Percentiles rank a stretch among this genome's conserved stretches.
These are phyloP conservation scores for Scytalidium lignicola DNA, from an alignment of 2,329 filamentous ascomycete species.

Conservation along the genomic window DNA sequence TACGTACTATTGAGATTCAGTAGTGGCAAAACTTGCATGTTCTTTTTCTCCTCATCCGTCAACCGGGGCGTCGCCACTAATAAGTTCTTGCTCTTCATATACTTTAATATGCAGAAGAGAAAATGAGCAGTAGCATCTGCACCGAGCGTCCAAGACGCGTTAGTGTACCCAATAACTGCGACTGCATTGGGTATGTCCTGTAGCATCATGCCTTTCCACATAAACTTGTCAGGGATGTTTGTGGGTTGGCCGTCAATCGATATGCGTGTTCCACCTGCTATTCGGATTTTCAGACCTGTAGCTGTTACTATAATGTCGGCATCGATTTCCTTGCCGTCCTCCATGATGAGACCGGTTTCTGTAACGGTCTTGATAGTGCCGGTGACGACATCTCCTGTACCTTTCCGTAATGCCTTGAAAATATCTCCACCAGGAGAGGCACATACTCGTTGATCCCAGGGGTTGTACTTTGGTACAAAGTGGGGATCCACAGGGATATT, in stretches of 20 bases:
- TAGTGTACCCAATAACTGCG: slow-evolving; percentile 57
- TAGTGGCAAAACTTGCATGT: slow-evolving; percentile 6
- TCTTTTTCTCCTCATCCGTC: slow-evolving; percentile 32
- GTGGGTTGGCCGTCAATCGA: slow-evolving; percentile 48
- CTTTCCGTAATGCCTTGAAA: slow-evolving; percentile 39
- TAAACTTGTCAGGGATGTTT: slow-evolving; percentile 42
- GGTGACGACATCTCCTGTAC: slow-evolving; percentile 41
- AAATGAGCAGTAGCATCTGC: slow-evolving; percentile 36
- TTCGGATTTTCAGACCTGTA: slow-evolving; percentile 55
- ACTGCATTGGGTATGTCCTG: slow-evolving; percentile 57
- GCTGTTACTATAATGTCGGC: slow-evolving; percentile 64
- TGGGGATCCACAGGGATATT: slow-evolving; percentile 50
- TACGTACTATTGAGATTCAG: slow-evolving; percentile 13
- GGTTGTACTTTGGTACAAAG: slow-evolving; percentile 57
- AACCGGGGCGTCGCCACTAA: not conserved
- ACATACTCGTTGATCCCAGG: slow-evolving; percentile 70
- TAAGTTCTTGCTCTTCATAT: slow-evolving; percentile 15
- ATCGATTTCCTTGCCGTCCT: slow-evolving; percentile 31
- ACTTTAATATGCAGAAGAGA: slow-evolving; percentile 23
- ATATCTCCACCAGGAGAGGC: slow-evolving; percentile 52
- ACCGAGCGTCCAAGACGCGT: slow-evolving; percentile 60
- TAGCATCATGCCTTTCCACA: slow-evolving; percentile 60
- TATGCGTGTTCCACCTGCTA: slow-evolving; percentile 47
- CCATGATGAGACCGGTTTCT: slow-evolving; percentile 35
- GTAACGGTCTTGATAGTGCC: slow-evolving; percentile 47